Conservation (phyloP, 176 grass and related monocot species). For the Puccinellia tenuiflora region DNA sequence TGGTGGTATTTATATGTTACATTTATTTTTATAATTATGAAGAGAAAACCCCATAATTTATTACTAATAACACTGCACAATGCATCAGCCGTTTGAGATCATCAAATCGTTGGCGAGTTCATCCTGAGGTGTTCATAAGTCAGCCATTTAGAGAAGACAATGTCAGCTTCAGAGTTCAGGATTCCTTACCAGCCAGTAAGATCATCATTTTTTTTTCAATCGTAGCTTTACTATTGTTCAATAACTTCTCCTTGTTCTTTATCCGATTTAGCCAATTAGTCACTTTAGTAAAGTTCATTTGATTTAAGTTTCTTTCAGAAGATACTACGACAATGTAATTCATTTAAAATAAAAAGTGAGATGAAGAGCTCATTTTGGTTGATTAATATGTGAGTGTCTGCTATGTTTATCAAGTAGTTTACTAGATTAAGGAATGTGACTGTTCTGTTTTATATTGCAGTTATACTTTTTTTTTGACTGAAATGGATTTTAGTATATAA, state of each 20-base stretch:
- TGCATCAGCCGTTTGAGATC: conserved; percentile 4
- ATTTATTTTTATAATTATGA: neutral
- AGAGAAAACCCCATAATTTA: neutral
- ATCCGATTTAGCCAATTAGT: neutral
- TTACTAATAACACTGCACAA: conserved; percentile 5
- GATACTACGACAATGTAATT: conserved; percentile 7
- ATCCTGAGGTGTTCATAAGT: conserved; percentile 12
- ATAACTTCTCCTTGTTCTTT: neutral
- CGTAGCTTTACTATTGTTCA: neutral
- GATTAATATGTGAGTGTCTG: neutral
- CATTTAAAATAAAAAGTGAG: neutral
- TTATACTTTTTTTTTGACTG: neutral
- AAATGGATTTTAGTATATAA: neutral
- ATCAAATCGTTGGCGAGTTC: neutral
- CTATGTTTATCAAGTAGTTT: conserved; percentile 10
- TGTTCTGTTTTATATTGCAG: neutral
- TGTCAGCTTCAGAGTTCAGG: conserved; percentile 56
- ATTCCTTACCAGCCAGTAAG: conserved; percentile 61
- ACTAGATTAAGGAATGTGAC: neutral
- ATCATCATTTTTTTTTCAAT: conserved; percentile 15
- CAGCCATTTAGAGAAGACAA: conserved; percentile 27
- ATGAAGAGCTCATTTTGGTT: conserved; percentile 7
- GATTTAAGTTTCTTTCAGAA: conserved; percentile 18
- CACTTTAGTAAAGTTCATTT: conserved; percentile 19
- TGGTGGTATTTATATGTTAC: conserved; percentile 1